A percentile compares a stretch with the other conserved stretches of the same genome.
Conservation (phyloP, 2,329 filamentous ascomycete genomes). For the Epicoccum sorghinum region DNA sequence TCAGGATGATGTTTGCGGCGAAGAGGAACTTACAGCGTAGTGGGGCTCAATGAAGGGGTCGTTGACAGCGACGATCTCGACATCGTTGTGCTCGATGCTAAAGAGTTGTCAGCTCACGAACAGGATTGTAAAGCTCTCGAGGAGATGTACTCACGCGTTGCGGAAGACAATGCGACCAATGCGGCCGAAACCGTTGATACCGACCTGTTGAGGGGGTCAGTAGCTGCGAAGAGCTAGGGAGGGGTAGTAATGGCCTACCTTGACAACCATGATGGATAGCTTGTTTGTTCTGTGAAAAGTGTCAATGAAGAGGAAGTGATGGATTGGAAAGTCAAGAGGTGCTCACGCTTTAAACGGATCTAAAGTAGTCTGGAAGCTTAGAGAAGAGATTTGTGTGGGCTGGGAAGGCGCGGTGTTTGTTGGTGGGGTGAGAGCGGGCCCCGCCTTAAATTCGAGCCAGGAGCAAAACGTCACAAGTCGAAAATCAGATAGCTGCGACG, state of each 20-base stretch:
- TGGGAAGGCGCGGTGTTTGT: conserved; percentile 25
- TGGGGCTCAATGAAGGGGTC: conserved; percentile 98
- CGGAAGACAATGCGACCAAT: conserved; percentile 99
- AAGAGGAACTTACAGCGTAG: conserved; percentile 81
- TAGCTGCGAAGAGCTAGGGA: conserved; percentile 25
- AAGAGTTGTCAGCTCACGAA: conserved; percentile 28
- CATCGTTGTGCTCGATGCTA: conserved; percentile 82
- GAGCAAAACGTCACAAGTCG: conserved; percentile 39
- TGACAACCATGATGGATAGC: conserved; percentile 53
- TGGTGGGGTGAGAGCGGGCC: conserved; percentile 24
- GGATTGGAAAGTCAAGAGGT: conserved; percentile 13
- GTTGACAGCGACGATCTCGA: conserved; percentile 96
- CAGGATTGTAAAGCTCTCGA: background rate
- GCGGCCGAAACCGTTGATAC: conserved; percentile 99
- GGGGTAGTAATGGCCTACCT: conserved; percentile 45
- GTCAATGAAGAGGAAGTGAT: conserved; percentile 21
- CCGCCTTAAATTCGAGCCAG: conserved; percentile 34
- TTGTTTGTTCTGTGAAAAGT: conserved; percentile 27
- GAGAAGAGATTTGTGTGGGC: conserved; percentile 28
- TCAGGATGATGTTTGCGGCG: background rate
- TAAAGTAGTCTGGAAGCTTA: conserved; percentile 24
- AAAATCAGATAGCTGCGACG: conserved; percentile 37
- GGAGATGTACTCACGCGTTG: conserved; percentile 72
- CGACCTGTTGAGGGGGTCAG: conserved; percentile 65
- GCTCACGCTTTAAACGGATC: conserved; percentile 32